Evolutionary conservation across 805 yeast genomes (phyloP), one percentile per base, ranked within the genome.

Genomic region (Barnettozyma salicaria): DNA sequence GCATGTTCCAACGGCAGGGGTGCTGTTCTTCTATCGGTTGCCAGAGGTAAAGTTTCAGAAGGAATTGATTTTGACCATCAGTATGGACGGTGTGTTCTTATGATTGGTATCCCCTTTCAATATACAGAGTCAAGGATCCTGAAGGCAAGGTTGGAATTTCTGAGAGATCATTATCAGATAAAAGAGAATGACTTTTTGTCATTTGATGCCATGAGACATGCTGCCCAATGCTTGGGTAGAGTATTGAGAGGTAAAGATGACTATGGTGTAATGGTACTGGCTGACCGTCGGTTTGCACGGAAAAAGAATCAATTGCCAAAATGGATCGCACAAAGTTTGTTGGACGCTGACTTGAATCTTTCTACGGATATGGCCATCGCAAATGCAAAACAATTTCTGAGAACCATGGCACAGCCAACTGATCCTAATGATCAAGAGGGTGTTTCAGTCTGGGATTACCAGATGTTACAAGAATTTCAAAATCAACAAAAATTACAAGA

Each of bases 21-120:
- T 4, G 99, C 99, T 0, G 90, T 94, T 2, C 70, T 92, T 53
- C 70, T 92, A 27, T 87, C 96, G 24, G 99, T 92, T 42, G 99
- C 99, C 11, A 88, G 99, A 72, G 99, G 99, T 7, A 92, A 92
- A 56, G 98, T 92, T 1, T 84, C 95, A 1, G 99, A 92, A 61
- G 99, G 99, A 43, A 92, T 92, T 49, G 99, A 92, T 87, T 92
- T 92, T 65, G 97, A 92, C 57, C 96, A 92, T 58, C 98, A 92
- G 47, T 92, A 84, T 59, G 99, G 98, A 11, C 76, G 99, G 54
- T 87, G 97, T 0, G 99, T 92, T 43, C 68, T 92, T 43, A 90
- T 92, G 97, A 90, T 92, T 61, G 99, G 99, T 47, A 95, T 92
- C 47, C 99, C 99, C 0, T 92, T 92, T 71, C 99, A 92, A 69